phyloP scores from a whole-genome alignment of 306 rosid genomes.

The Abrus pulchellus region DNA sequence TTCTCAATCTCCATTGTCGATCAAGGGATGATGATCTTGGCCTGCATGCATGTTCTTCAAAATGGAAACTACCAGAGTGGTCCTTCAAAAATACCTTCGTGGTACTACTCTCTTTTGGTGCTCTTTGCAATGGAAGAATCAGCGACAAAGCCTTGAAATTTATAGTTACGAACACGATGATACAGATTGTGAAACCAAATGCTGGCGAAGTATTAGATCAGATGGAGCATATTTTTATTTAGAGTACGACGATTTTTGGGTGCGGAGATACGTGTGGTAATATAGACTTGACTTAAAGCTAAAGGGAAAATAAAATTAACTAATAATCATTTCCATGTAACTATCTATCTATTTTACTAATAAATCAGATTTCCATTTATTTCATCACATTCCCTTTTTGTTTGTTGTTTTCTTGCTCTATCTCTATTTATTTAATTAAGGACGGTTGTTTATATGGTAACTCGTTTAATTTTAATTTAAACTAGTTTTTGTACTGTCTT shows the following conservation, averaged over 20 bases:
- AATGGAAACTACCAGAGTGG: background rate
- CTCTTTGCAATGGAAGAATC: background rate
- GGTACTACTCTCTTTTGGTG: background rate
- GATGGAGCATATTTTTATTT: constrained; percentile 14
- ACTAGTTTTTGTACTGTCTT: too few relatives aligned
- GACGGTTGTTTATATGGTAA: too few relatives aligned
- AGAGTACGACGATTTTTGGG: background rate
- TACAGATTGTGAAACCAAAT: background rate
- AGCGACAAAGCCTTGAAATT: background rate
- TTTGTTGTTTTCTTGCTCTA: too few relatives aligned
- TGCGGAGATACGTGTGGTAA: background rate
- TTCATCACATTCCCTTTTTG: too few relatives aligned
- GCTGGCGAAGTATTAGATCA: constrained; percentile 17
- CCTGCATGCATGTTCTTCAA: background rate
- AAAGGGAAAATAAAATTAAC: too few relatives aligned
- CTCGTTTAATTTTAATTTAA: too few relatives aligned
- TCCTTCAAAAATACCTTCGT: background rate
- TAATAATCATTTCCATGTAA: too few relatives aligned
- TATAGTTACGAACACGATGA: background rate
- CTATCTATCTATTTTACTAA: too few relatives aligned
- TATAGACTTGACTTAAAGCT: too few relatives aligned
- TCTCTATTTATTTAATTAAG: too few relatives aligned
- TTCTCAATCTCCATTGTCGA: background rate
- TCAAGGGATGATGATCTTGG: background rate
- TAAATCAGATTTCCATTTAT: too few relatives aligned